Base-by-base conservation (phyloP, 805 yeast genomes). In the Sugiyamaella marilandica region DNA sequence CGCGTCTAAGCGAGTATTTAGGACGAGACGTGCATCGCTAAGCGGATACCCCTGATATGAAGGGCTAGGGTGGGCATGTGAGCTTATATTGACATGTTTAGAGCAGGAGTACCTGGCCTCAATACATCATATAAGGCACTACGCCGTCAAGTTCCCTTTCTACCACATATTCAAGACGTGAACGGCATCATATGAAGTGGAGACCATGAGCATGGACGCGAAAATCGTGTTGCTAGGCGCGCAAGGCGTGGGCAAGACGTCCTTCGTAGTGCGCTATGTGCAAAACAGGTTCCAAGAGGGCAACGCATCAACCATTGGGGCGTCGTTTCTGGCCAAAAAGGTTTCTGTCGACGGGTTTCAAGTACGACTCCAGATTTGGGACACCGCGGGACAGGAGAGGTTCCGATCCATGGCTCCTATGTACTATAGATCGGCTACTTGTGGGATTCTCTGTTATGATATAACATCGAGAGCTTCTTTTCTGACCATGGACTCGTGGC, bases 301-400 rank as follows among this genome's bases (percentile, higher is more conserved):
- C 57, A 67, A 60, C 58, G 65, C 68, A 5, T 63, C 70, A 10
- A 66, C 70, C 41, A 66, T 66, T 18, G 70, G 70, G 33, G 70
- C 70, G 24, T 65, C 69, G 33, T 66, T 66, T 45, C 58, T 65
- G 54, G 69, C 70, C 36, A 66, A 66, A 48, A 65, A 65, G 51
- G 66, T 66, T 43, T 53, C 55, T 44, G 59, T 67, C n/a, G 68
- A 65, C 55, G 70, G 63, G 45, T 62, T 58, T 44, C 59, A 61
- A 21, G 67, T 66, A 32, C 58, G 70, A 39, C 68, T 83, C 36
- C 88, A 83, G 64, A 75, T 83, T 9, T 83, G 97, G 97, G 97
- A 90, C 69, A 90, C 97, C 39, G 97, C 97, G 0, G 97, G 97
- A n/a, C 97, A 90, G 73, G 97, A 90, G 70, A 78, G 97, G 65